Percentiles rank a stretch among this genome's conserved stretches.
phyloP scores from a whole-genome alignment of 108 stramenopile genomes.

The Skeletonema costatum region DNA sequence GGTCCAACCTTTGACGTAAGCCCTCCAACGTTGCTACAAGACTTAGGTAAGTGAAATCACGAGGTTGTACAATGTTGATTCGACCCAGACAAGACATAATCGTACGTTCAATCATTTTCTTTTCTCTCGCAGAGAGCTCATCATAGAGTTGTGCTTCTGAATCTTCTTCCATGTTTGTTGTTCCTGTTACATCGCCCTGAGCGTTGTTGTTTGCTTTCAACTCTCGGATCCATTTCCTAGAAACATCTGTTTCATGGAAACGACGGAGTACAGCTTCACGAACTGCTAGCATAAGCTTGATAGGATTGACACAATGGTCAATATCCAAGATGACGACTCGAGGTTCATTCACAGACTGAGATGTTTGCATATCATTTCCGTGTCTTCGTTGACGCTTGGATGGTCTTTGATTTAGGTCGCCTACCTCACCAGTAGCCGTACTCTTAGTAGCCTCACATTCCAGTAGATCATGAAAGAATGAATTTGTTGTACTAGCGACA shows the following conservation, averaged over 20 bases:
- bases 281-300: conserved; percentile 34
- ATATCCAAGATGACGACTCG: conserved; percentile 43
- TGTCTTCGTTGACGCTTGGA: conserved; percentile 11
- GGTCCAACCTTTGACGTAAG: conserved; percentile 35
- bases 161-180: conserved; percentile 4
- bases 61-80: conserved; percentile 47
- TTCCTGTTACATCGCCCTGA: neutral
- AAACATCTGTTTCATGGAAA: conserved; percentile 41
- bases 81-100: conserved; percentile 45
- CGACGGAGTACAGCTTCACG: conserved; percentile 49
- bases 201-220: neutral
- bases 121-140: conserved; percentile 11
- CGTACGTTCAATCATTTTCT: conserved; percentile 29
- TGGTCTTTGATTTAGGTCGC: conserved; percentile 1
- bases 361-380: neutral
- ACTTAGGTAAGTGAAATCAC: conserved; percentile 49
- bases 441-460: neutral
- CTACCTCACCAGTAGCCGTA: neutral
- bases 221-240: conserved; percentile 39
- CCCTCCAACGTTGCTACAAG: conserved; percentile 50
- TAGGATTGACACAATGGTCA: conserved; percentile 39
- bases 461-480: conserved; percentile 8
- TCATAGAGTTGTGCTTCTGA: neutral
- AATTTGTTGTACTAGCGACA: conserved; percentile 32
- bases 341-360: conserved; percentile 21